Evolutionary conservation across 2,329 filamentous ascomycete genomes (phyloP), one percentile per base, ranked within the genome.

Genomic region (Pseudocercospora macadamiae): DNA sequence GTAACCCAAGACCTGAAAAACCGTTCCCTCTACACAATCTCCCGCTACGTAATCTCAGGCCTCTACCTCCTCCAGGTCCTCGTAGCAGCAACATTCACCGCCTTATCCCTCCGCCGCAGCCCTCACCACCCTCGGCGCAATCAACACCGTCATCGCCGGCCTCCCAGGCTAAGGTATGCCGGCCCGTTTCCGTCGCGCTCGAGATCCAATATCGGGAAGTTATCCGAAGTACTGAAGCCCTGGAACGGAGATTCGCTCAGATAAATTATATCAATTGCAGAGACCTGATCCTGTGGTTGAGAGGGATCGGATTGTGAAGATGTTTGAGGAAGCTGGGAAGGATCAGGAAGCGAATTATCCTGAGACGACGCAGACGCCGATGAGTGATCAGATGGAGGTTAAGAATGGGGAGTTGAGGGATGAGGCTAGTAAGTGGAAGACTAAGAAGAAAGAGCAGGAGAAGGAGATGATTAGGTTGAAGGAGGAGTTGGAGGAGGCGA

Each of bases 11-110:
- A 42, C 8, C 37, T 42, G 4, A 42, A 42, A 18, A 42, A 42
- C 18, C 37, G 37, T 18, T 42, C 37, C 19, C 30, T 26, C 45
- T 60, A 63, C 51, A 51, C 36, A n/a, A 53, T 60, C 42, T 52
- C 57, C 5, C 51, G 49, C 18, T 60, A 52, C 36, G 52, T 63
- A 23, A 60, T 52, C 51, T 39, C 48, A 28, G 42, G 36, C 18
- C 49, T 62, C 30, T 64, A 61, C 44, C 32, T 64, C 6, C 25
- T 62, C 4, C 62, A 64, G 23, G 57, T 64, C 47, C 34, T 64
- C 21, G 47, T 64, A n/a, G 62, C 62, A 6, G 62, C 62, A 1
- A 56, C 57, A 1, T 53, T 64, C 28, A 62, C 62, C 4, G 62
- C 59, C n/a, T 30, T 62, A 3, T 62, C 56, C 2, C 9, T 51